phyloP scores from a whole-genome alignment of 139 green algal species.

The Raphidocelis subcapitata region DNA sequence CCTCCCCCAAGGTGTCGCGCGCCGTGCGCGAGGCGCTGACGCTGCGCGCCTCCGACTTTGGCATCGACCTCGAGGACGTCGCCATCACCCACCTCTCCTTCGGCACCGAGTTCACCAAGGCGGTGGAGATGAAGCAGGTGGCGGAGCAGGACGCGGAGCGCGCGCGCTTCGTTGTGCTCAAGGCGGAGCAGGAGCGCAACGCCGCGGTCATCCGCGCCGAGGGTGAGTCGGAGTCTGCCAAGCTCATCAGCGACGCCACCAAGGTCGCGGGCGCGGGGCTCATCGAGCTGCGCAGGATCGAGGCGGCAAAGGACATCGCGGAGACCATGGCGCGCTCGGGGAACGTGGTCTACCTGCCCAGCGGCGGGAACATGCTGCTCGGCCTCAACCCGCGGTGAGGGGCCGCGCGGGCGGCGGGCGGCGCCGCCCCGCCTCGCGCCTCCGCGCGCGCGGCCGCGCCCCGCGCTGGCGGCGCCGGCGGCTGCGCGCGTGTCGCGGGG shows the following conservation, averaged over 20 bases:
- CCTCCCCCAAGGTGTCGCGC: constrained; percentile 32
- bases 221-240: constrained; percentile 92
- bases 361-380: constrained; percentile 86
- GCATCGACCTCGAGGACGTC: constrained; percentile 97
- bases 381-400: constrained; percentile 50
- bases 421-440: too few relatives aligned
- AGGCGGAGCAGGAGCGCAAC: constrained; percentile 90
- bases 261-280: constrained; percentile 78
- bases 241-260: constrained; percentile 97
- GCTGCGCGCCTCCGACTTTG: constrained; percentile 89
- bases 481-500: too few relatives aligned
- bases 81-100: constrained; percentile 99
- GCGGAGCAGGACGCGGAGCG: constrained; percentile 98
- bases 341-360: constrained; percentile 97
- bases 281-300: constrained; percentile 97
- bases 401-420: too few relatives aligned
- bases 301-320: constrained; percentile 96
- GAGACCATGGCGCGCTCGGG: constrained; percentile 82
- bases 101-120: constrained; percentile 76
- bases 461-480: too few relatives aligned
- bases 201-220: constrained; percentile 94
- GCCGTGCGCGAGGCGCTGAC: constrained; percentile 74
- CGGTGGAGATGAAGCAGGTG: constrained; percentile 55
- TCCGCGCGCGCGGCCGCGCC: too few relatives aligned
- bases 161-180: constrained; percentile 93